Base-by-base conservation (phyloP, 2,329 filamentous ascomycete species). In the Trichocomaceae sp. region DNA sequence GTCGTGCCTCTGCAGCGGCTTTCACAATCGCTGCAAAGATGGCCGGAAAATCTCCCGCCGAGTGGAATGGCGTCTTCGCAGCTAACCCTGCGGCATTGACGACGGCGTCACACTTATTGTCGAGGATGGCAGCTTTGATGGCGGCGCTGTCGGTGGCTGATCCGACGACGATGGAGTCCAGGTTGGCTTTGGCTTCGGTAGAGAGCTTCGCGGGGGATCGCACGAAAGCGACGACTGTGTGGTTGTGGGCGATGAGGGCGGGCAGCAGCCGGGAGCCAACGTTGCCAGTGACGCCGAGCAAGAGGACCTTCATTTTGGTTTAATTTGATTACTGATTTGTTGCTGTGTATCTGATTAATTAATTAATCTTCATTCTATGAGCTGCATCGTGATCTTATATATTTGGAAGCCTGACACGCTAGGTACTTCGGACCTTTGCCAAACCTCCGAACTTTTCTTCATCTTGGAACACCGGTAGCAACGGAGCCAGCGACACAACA, bases 51-150 rank as follows among this genome's bases (percentile, higher is more conserved):
- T 61, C 57, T 19, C 59, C 58, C 45, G 49, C 56, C 0, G 57
- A 51, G 17, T 52, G 52, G 33, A 47, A 54, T 1, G 26, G 6
- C 17, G 51, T 54, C 41, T 57, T 52, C 12, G 60, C 54, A 41
- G 62, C 63, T 37, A 60, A 10, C 19, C 63, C 64, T 45, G 64
- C 63, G 23, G 62, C 56, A 55, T 63, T 63, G 29, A 65, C 56
- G 17, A 66, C 58, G 2, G 64, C 64, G 47, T 65, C 60, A 52
- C 64, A 66, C 42, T 62, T 59, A 15, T 61, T 53, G 8, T 48
- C 45, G 37, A 61, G 47, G 17, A 61, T 59, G 2, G 61, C 61
- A 26, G 44, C 54, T 46, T 63, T 63, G 52, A 66, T 54, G 23
- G 51, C 51, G 10, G 51, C 23, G 15, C 44, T 54, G 19, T 54